Evolutionary conservation across 306 rosid genomes (phyloP).

Genomic region (Purshia tridentata): DNA sequence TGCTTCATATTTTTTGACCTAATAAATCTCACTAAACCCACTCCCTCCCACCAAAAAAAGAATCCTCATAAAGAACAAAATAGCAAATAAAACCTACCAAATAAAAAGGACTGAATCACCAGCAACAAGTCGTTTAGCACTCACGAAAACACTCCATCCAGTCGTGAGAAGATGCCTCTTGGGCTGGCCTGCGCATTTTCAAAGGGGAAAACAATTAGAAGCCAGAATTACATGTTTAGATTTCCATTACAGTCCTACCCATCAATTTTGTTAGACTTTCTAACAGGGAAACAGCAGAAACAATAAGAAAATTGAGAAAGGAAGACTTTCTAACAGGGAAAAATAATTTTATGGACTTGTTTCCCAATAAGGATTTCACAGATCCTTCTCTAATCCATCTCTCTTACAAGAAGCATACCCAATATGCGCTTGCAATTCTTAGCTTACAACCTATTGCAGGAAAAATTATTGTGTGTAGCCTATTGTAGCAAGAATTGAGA

Average conservation of each 20-base stretch:
- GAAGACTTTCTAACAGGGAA: no score
- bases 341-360: no score
- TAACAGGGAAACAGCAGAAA: no score
- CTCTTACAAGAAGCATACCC: no score
- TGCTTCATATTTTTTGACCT: background rate
- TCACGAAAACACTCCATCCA: constrained; percentile 76
- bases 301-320: no score
- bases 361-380: no score
- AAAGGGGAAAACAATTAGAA: constrained; percentile 15
- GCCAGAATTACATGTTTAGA: constrained; percentile 3
- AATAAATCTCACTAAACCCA: background rate
- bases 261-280: background rate
- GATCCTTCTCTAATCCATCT: no score
- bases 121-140: constrained; percentile 77
- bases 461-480: no score
- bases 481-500: background rate
- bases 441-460: no score
- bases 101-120: constrained; percentile 78
- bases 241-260: background rate
- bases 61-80: background rate
- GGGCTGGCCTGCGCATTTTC: constrained; percentile 57
- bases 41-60: background rate
- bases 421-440: no score
- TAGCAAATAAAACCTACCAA: constrained; percentile 39
- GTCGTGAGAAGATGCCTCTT: constrained; percentile 81